Conservation (phyloP, 768 basidiomycete species). For the Podaxis sp. region DNA sequence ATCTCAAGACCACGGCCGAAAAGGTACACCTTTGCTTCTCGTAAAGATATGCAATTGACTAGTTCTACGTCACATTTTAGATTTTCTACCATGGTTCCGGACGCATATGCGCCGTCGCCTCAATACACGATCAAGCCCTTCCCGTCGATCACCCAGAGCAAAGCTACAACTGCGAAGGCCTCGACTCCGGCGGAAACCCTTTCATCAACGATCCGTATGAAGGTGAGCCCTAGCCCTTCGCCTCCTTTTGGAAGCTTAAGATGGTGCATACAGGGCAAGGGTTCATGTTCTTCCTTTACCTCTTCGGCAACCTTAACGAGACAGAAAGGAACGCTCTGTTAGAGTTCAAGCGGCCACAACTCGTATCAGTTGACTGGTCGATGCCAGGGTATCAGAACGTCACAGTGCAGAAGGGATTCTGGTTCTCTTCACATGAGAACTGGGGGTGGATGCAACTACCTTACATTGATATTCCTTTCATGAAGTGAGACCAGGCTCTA, state of each 20-base stretch:
- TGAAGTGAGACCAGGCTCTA: conserved; percentile 15
- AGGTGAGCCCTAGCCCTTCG: conserved; percentile 10
- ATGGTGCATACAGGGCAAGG: conserved; percentile 17
- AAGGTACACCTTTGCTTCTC: conserved; percentile 6
- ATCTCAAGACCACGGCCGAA: conserved; percentile 20
- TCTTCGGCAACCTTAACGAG: conserved; percentile 19
- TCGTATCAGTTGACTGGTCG: conserved; percentile 21
- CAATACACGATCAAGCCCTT: conserved; percentile 22
- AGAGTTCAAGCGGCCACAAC: conserved; percentile 23
- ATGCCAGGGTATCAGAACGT: conserved; percentile 17
- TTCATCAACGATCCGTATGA: conserved; percentile 26
- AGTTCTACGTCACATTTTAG: neutral
- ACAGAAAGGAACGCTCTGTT: conserved; percentile 20
- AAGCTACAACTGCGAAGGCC: conserved; percentile 24
- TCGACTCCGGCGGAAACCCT: conserved; percentile 15
- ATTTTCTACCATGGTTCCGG: conserved; percentile 25
- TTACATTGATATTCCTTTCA: conserved; percentile 23
- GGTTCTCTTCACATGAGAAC: conserved; percentile 27
- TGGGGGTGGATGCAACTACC: conserved; percentile 27
- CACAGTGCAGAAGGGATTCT: conserved; percentile 26
- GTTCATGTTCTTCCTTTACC: conserved; percentile 24
- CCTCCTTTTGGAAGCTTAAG: neutral
- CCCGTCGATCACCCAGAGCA: conserved; percentile 22
- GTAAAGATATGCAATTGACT: neutral
- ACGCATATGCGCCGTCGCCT: conserved; percentile 23